These are phyloP conservation scores for Arthroderma sp. DNA, from an alignment of 2,329 filamentous ascomycete species.

Conservation along the genomic window DNA sequence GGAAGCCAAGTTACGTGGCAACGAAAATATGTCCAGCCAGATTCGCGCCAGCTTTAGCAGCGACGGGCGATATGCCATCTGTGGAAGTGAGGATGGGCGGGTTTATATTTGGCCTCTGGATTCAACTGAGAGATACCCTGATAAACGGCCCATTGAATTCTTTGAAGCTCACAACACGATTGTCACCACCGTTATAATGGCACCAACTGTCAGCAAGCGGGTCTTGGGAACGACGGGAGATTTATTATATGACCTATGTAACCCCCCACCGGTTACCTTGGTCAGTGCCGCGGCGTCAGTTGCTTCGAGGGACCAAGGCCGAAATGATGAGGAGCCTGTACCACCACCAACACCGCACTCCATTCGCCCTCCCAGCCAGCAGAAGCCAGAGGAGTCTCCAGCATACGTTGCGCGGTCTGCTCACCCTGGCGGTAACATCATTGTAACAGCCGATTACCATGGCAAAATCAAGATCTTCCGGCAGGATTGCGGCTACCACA, in stretches of 20 bases:
- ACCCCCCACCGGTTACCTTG: slow-evolving; percentile 78
- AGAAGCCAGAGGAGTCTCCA: slow-evolving; percentile 55
- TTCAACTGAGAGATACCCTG: slow-evolving; percentile 52
- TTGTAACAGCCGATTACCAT: slow-evolving; percentile 78
- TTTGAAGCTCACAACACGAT: slow-evolving; percentile 85
- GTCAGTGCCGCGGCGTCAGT: slow-evolving; percentile 58
- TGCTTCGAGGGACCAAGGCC: slow-evolving; percentile 40
- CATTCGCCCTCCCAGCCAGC: slow-evolving; percentile 25
- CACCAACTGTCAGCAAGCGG: slow-evolving; percentile 64
- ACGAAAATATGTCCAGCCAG: slow-evolving; percentile 81
- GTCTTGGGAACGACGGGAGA: slow-evolving; percentile 72
- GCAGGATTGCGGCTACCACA: slow-evolving; percentile 78
- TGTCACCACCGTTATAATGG: slow-evolving; percentile 79
- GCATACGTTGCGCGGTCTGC: slow-evolving; percentile 63
- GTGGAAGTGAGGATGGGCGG: slow-evolving; percentile 81
- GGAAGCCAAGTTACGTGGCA: slow-evolving; percentile 81
- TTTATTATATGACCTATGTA: slow-evolving; percentile 92
- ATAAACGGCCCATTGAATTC: slow-evolving; percentile 72
- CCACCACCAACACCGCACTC: slow-evolving; percentile 8
- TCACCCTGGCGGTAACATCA: slow-evolving; percentile 75
- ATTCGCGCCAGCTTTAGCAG: slow-evolving; percentile 84
- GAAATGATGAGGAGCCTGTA: slow-evolving; percentile 18
- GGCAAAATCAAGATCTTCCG: slow-evolving; percentile 90
- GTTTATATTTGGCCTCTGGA: slow-evolving; percentile 81
- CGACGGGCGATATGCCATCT: slow-evolving; percentile 74